Base-by-base conservation (phyloP, 2,329 filamentous ascomycete genomes). In the Geosmithia putterillii region DNA sequence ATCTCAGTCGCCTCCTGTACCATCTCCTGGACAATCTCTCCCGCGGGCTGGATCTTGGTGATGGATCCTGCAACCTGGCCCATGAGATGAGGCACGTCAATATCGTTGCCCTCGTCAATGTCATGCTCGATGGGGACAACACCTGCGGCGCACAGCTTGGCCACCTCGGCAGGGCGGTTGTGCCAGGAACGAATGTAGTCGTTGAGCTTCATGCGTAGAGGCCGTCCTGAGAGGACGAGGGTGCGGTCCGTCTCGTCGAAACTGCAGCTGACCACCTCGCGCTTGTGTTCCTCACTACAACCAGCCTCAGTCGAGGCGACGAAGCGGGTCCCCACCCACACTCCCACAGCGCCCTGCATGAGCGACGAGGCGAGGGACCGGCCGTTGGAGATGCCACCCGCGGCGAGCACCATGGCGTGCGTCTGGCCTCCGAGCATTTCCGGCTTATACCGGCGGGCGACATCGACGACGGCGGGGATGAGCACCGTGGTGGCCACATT, bases 261-360 rank as follows among this genome's bases (percentile, higher is more conserved):
- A 10, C 69, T 73, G 45, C 87, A 90, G n/a, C 65, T 68, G 2
- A 95, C 83, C 1, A 95, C 88, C 23, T 81, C 83, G 52, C 83
- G 69, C 67, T 95, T 95, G 63, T 95, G 89, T 66, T 80, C 68
- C 52, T 82, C 73, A 58, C 81, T 85, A 55, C 86, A 89, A 15
- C 81, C 82, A 1, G 88, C 88, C 66, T 95, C 90, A 28, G 69
- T 71, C 8, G 77, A 79, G 1, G 90, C 89, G 15, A 95, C 86
- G 61, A 95, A 95, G 18, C 90, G 72, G 47, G 90, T 95, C 22
- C 90, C 90, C 1, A 96, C 89, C 90, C 90, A 96, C 2, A 94
- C 90, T 10, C 86, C 90, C 3, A 74, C 71, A 1, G 89, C 90
- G 15, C 90, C 90, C 56, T 92, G 83, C 79, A 94, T 90, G 59